Evolutionary conservation across 257 asterid genomes (phyloP), one percentile per base, ranked within the genome.

Genomic region (Nicotiana tabacum): DNA sequence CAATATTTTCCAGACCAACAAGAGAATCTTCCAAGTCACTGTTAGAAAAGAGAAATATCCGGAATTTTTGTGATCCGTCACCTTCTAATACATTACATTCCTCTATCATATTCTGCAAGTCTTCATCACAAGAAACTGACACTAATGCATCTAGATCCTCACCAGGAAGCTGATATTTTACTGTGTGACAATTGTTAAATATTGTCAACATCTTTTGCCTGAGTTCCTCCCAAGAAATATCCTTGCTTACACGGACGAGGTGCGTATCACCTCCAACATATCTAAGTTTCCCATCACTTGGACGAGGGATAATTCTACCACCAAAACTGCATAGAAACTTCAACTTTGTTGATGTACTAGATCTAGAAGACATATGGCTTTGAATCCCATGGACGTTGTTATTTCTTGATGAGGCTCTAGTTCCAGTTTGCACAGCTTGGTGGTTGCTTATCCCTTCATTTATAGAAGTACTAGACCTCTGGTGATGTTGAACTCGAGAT

Each of bases 141-240:
- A 95, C 98, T 89, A 95, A 85, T 6, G 98, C 91, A 84, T 92
- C 99, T 66, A 95, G 97, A 84, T 95, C 99, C 94, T 95, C 99
- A 29, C 94, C 98, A 37, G 99, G 99, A 89, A 95, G 99, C 91
- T 94, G 99, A 85, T 94, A 95, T 83, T 92, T 95, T 67, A 94
- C 89, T 13, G 87, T 85, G 86, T 88, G 92, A 82, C 95, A 90
- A 85, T 89, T 88, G 77, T 66, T 86, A 66, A 85, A 94, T 35
- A 92, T 82, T 6, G 87, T 30, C 81, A 83, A 62, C 21, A 97
- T 84, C 89, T 89, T 95, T 77, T 88, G 94, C 90, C 84, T 82
- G 77, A 95, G 89, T 80, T 92, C 97, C 82, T 86, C 92, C 96
- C 93, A 95, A 2, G 94, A 88, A 70, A 93, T 90, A 84, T 90